Evolutionary conservation across 805 yeast genomes (phyloP).

Genomic region (Tetrapisispora phaffii): DNA sequence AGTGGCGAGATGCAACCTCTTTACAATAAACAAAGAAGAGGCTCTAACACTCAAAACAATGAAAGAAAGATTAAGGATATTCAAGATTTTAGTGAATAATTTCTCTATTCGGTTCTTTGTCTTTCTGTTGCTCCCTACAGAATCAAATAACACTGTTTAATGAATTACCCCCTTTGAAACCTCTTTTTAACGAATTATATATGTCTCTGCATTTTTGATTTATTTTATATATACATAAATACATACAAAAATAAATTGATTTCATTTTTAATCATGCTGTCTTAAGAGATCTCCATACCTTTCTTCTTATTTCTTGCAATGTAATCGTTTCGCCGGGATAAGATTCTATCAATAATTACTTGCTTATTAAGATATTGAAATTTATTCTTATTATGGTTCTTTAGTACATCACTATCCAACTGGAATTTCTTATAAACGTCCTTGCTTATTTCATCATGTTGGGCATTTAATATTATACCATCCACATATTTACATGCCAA

Average conservation of each 20-base stretch:
- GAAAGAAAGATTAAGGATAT: slow-evolving; percentile 33
- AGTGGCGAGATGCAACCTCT: slow-evolving; percentile 46
- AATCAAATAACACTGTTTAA: not conserved
- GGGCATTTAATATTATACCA: slow-evolving; percentile 47
- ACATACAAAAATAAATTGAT: not conserved
- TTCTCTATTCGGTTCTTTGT: not conserved
- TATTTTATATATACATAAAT: not conserved
- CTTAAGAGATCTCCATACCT: slow-evolving; percentile 44
- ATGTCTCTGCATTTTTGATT: not conserved
- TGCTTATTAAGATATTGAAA: slow-evolving; percentile 47
- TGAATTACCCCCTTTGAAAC: not conserved
- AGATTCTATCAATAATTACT: slow-evolving; percentile 66
- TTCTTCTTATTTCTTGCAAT: slow-evolving; percentile 81
- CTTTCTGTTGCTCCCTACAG: not conserved
- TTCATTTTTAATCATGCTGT: not conserved
- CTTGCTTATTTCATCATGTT: not conserved
- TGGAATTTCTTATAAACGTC: not conserved
- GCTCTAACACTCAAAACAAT: slow-evolving; percentile 38
- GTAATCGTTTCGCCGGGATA: slow-evolving; percentile 55
- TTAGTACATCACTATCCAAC: not conserved
- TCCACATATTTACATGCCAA: slow-evolving; percentile 81
- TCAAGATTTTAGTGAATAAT: slow-evolving; percentile 16
- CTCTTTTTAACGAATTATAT: not conserved
- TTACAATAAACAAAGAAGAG: slow-evolving; percentile 39
- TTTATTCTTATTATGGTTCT: not conserved